Conservation (phyloP, 306 rosid genomes). For the Citrullus mucosospermus region DNA sequence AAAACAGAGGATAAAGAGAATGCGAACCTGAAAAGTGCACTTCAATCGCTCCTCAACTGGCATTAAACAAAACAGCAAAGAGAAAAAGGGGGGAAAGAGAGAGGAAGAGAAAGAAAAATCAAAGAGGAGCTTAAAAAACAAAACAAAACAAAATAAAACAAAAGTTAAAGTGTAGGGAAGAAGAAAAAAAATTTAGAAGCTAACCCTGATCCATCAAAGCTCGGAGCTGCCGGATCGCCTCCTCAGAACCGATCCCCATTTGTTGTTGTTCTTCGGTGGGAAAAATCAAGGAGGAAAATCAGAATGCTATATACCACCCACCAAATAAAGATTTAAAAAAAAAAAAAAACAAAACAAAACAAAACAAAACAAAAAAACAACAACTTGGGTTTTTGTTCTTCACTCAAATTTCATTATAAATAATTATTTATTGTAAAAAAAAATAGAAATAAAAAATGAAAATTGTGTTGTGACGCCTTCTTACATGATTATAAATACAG, state of each 20-base stretch:
- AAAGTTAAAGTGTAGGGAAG: background rate
- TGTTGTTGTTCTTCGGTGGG: background rate
- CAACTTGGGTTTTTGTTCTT: no score
- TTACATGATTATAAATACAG: background rate
- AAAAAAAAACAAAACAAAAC: background rate
- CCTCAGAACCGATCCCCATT: slow-evolving; percentile 75
- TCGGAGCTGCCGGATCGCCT: slow-evolving; percentile 53
- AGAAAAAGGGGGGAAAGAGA: background rate
- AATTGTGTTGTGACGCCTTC: background rate
- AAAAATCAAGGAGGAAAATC: background rate
- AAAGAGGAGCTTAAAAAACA: background rate
- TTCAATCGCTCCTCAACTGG: slow-evolving; percentile 66
- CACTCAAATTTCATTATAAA: no score
- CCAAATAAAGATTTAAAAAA: background rate
- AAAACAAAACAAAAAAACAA: background rate
- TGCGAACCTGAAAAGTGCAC: slow-evolving; percentile 74
- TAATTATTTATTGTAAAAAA: no score
- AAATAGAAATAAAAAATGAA: background rate
- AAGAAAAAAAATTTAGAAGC: background rate
- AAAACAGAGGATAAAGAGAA: slow-evolving; percentile 9
- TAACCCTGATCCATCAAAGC: slow-evolving; percentile 76
- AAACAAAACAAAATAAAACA: background rate
- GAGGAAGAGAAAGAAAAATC: background rate
- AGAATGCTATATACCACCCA: background rate
- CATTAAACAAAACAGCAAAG: slow-evolving; percentile 13